Percentiles rank a stretch among this genome's conserved stretches.
Conservation (phyloP, 148 eudicot genomes). For the Vaccinium vitisidaea region DNA sequence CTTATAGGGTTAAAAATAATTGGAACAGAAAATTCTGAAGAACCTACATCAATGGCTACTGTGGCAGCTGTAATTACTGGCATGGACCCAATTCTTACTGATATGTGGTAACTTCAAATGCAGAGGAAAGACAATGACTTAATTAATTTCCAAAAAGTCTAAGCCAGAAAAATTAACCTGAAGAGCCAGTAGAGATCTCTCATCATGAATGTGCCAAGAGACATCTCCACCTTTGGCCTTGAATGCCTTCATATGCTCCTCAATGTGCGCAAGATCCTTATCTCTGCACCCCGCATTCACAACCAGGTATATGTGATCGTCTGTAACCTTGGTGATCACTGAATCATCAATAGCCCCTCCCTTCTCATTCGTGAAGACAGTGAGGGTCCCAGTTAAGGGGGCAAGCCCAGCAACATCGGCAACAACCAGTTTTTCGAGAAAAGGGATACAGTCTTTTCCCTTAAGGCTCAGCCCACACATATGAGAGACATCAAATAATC, state of each 20-base stretch:
- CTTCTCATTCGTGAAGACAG: slow-evolving; percentile 92
- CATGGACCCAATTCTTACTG: background rate
- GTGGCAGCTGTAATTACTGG: background rate
- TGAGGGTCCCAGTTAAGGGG: slow-evolving; percentile 80
- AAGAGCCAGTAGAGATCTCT: slow-evolving; percentile 89
- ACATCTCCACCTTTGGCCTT: slow-evolving; percentile 96
- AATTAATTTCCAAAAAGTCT: background rate
- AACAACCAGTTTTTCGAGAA: slow-evolving; percentile 88
- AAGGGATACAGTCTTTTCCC: slow-evolving; percentile 83
- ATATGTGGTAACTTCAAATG: background rate
- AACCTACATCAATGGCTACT: background rate
- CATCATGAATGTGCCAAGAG: slow-evolving; percentile 97
- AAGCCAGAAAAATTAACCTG: slow-evolving; percentile 51
- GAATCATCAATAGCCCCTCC: slow-evolving; percentile 96
- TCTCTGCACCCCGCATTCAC: slow-evolving; percentile 99
- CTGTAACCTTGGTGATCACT: slow-evolving; percentile 85
- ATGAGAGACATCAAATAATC: slow-evolving; percentile 92
- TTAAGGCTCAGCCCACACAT: slow-evolving; percentile 92
- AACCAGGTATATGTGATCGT: slow-evolving; percentile 86
- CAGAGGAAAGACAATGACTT: background rate
- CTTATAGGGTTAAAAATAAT: too few relatives aligned
- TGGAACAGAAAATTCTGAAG: background rate
- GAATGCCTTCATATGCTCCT: slow-evolving; percentile 91
- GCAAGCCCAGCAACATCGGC: slow-evolving; percentile 94
- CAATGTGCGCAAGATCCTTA: slow-evolving; percentile 97